phyloP scores from a whole-genome alignment of 2,329 filamentous ascomycete species.

The Penicillium griseofulvum region DNA sequence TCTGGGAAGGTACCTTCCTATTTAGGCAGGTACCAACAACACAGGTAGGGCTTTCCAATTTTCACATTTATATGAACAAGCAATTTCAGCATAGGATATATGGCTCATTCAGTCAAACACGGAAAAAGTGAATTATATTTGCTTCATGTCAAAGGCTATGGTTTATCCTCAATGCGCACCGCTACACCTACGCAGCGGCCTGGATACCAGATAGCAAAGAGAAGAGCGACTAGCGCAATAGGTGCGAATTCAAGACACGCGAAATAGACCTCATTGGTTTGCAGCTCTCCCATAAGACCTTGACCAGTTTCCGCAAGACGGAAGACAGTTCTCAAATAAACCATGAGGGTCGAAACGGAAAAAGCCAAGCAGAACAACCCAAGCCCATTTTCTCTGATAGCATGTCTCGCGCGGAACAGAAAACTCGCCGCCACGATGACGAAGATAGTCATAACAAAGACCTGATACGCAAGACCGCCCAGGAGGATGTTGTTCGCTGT shows the following conservation, averaged over 20 bases:
- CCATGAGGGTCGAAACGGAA: conserved; percentile 14
- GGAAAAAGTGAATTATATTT: background rate
- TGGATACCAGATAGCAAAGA: conserved; percentile 15
- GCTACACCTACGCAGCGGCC: conserved; percentile 7
- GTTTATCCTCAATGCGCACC: background rate
- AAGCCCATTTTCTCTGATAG: background rate
- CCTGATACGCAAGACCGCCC: background rate
- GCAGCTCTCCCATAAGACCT: conserved; percentile 12
- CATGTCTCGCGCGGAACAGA: background rate
- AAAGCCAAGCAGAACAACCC: conserved; percentile 2
- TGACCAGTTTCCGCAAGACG: conserved; percentile 15
- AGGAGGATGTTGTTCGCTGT: background rate
- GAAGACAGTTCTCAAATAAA: conserved; percentile 17
- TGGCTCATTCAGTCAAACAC: background rate
- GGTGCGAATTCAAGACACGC: conserved; percentile 19
- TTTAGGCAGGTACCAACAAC: background rate
- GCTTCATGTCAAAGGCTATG: background rate
- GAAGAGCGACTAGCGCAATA: conserved; percentile 13
- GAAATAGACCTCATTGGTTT: conserved; percentile 14
- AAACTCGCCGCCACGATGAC: background rate
- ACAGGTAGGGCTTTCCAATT: background rate
- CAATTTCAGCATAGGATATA: background rate
- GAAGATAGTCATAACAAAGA: background rate
- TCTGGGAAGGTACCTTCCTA: background rate
- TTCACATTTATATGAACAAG: background rate